Evolutionary conservation across 169 alveolate species (phyloP).

Genomic region (Perkinsus marinus): DNA sequence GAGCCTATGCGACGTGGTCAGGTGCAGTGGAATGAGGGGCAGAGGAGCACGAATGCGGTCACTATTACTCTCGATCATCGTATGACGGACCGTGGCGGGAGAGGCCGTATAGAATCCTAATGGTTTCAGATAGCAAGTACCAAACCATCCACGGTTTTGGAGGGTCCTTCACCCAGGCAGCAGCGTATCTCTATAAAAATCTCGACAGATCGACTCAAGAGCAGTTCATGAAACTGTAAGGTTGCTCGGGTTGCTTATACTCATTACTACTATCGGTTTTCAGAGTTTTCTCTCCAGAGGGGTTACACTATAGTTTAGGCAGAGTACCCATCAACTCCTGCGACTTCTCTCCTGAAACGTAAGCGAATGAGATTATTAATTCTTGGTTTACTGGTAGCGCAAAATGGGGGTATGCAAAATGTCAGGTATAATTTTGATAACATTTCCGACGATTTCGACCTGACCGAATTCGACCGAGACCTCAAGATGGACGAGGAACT

Average conservation of each 20-base stretch:
- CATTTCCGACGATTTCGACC: neutral
- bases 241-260: neutral
- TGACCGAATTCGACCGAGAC: neutral
- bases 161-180: neutral
- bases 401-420: too few species aligned
- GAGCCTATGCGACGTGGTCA: neutral
- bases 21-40: neutral
- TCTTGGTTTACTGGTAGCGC: too few species aligned
- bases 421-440: neutral
- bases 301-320: neutral
- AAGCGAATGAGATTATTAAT: too few species aligned
- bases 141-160: neutral
- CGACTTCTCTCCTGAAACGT: neutral
- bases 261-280: neutral
- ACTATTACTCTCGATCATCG: neutral
- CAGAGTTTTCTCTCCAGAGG: neutral
- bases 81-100: neutral
- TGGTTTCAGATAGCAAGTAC: neutral
- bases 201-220: neutral
- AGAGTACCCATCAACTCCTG: neutral
- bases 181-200: neutral
- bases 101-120: neutral
- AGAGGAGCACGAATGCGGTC: neutral
- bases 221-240: neutral
- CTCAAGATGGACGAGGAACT: neutral